Base-by-base conservation (phyloP, 1,139 yeast species). In the Magnusiomyces clavatus region DNA sequence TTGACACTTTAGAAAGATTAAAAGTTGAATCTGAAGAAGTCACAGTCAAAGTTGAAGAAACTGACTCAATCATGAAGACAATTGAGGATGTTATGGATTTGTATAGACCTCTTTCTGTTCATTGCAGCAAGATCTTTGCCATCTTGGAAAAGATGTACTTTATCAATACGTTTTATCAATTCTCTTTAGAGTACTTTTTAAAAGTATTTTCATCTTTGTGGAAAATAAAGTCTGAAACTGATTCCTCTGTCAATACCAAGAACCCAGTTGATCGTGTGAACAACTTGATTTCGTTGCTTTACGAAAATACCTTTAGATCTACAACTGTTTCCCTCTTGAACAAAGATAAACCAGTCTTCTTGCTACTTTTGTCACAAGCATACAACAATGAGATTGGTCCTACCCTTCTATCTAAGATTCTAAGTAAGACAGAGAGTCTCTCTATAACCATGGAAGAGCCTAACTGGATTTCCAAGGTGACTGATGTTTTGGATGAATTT, bases 11-110 rank as follows among this genome's bases (percentile, higher is more conserved):
- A 51, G 94, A 86, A 60, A 65, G 63, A 1, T 69, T 90, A 51
- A 90, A 90, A 62, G 59, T 64, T 0, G 92, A 88, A 58, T 74
- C 95, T 0, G 62, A 61, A 1, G 76, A 76, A 12, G 75, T 87
- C 16, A 77, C 77, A 49, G 56, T 57, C 3, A 83, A 83, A 61
- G 74, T 85, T 53, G 60, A 60, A 3, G 83, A 82, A 54, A 77
- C 89, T 0, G 72, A 73, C 3, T 65, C 65, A 3, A 77, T 86
- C 5, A 76, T 85, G 75, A 64, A 62, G 2, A 72, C 76, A 1
- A 79, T 86, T 13, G 81, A 79, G 12, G 66, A 67, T 13, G 69
- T 76, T 13, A 69, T 82, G 60, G 64, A 65, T 5, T 66, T 70
- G 34, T 87, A 77, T 59, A 64, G 69, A 35, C 77, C 78, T 1